Percentiles rank a stretch among this genome's conserved stretches.
Conservation (phyloP, 106 monocot species). For the Dioscorea alata region DNA sequence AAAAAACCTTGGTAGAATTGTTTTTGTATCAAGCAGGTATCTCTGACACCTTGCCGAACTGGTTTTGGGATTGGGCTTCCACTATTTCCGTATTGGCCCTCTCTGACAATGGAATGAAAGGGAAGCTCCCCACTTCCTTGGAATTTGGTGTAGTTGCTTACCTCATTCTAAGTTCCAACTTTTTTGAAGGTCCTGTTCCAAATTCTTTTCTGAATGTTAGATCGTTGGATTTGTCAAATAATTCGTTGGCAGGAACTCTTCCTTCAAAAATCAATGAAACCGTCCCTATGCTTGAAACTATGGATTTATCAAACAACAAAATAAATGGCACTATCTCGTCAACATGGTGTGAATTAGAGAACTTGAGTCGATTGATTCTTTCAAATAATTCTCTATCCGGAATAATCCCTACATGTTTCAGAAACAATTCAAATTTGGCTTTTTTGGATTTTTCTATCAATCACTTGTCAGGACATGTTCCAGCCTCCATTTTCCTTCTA, state of each 20-base stretch:
- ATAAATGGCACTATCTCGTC: neutral
- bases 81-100: too few relatives aligned
- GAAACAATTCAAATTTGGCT: neutral
- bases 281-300: neutral
- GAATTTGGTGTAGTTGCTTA: too few relatives aligned
- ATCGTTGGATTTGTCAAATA: slow-evolving; percentile 1
- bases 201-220: neutral
- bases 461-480: neutral
- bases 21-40: too few relatives aligned
- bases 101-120: too few relatives aligned
- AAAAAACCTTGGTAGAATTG: too few relatives aligned
- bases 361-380: neutral
- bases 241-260: neutral
- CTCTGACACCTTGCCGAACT: too few relatives aligned
- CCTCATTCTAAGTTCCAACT: neutral
- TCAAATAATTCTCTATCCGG: neutral
- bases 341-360: neutral
- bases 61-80: too few relatives aligned
- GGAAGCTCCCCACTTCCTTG: too few relatives aligned
- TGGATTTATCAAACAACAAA: neutral
- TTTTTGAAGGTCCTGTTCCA: neutral
- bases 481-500: neutral
- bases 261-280: neutral
- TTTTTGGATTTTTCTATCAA: neutral
- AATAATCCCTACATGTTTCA: neutral